Evolutionary conservation across 768 basidiomycete species (phyloP), one percentile per base, ranked within the genome.

Genomic region (Collybia mongolica): DNA sequence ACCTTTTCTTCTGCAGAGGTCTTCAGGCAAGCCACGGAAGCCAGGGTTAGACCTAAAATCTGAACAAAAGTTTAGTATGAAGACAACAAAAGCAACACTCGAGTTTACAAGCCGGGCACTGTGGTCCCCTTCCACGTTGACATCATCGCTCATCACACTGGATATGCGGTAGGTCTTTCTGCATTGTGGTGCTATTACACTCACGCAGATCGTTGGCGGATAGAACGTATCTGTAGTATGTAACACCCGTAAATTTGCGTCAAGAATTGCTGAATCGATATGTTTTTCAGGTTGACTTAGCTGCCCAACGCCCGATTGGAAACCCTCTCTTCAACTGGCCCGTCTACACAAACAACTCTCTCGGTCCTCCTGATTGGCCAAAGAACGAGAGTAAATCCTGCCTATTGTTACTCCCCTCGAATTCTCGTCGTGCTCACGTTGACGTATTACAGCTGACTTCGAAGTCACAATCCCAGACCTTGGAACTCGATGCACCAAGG

Each of bases 141-240:
- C 54, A 60, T 71, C 32, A 63, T 53, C 20, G 70, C 64, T n/a
- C 63, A 60, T 43, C 70, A 71, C 52, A 71, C 69, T 2, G 70
- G 70, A 17, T 60, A 54, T 39, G 69, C 70, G 5, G 66, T 71
- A 52, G 23, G 61, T 60, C 18, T 2, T 46, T 39, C 22, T 14
- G 18, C 28, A 40, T 35, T 26, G 39, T 28, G 28, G 20, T 47
- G 20, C 14, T 26, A 14, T 28, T 44, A 19, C 39, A 19, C 41
- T 52, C n/a, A 22, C 26, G 26, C 48, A 43, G 11, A 28, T 28
- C 17, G 19, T 29, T 46, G n/a, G 6, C 14, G 6, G 9, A 32
- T 40, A 70, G 69, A 70, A 70, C 51, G 68, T 69, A 39, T 70
- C 67, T 37, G 56, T 66, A 22, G 64, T 66, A 40, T 35, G 63